Evolutionary conservation across 805 yeast genomes (phyloP).

Genomic region (Priceomyces castillae): DNA sequence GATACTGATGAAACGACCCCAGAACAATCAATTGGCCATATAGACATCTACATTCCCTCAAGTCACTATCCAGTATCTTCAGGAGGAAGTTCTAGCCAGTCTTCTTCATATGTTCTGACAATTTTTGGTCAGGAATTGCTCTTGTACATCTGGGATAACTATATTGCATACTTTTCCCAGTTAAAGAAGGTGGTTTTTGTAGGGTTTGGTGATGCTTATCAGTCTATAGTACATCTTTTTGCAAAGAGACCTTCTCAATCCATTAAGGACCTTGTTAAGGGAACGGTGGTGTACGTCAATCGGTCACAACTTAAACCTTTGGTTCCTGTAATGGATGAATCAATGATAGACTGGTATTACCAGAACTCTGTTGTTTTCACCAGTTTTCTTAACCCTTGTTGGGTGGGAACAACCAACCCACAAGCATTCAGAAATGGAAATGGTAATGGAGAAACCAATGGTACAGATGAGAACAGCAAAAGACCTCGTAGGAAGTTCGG

Average conservation of each 20-base stretch:
- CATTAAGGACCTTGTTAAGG: constrained; percentile 59
- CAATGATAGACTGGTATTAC: constrained; percentile 88
- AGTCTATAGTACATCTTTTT: constrained; percentile 79
- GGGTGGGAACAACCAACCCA: constrained; percentile 67
- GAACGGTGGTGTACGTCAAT: constrained; percentile 68
- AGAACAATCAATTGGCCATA: constrained; percentile 69
- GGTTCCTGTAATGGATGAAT: constrained; percentile 85
- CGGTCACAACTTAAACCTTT: constrained; percentile 70
- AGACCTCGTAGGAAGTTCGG: constrained; percentile 91
- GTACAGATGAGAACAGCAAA: constrained; percentile 41
- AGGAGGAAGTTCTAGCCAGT: constrained; percentile 24
- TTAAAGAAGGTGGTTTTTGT: constrained; percentile 71
- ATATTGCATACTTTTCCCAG: constrained; percentile 65
- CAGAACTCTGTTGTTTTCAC: constrained; percentile 82
- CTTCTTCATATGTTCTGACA: constrained; percentile 49
- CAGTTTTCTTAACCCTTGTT: constrained; percentile 68
- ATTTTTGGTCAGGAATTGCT: constrained; percentile 74
- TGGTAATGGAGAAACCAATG: constrained; percentile 14
- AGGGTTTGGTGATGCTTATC: constrained; percentile 88
- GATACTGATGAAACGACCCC: too few species aligned
- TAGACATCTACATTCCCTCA: constrained; percentile 81
- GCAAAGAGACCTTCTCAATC: constrained; percentile 70
- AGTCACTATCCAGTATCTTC: constrained; percentile 32
- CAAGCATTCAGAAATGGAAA: constrained; percentile 19
- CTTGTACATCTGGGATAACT: constrained; percentile 87